These are phyloP conservation scores for Schoenoplectus triqueter DNA, from an alignment of 202 grass and related monocot genomes.

Conservation along the genomic window DNA sequence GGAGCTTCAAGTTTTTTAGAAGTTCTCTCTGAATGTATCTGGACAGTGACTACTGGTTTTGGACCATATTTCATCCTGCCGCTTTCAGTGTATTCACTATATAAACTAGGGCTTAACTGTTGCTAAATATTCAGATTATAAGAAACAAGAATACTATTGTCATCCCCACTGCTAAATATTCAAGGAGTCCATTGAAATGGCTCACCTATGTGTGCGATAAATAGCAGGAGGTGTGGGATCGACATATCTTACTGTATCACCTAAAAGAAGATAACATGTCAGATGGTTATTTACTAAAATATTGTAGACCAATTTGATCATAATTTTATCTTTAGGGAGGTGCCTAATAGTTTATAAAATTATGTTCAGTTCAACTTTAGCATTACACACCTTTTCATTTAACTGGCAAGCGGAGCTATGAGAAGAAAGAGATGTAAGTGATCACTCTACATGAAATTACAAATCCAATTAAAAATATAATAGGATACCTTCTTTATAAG, in stretches of 20 bases:
- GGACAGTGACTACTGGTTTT: not conserved
- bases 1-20: not conserved
- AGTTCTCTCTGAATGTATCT: slow-evolving; percentile 2
- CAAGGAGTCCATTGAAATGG: slow-evolving; percentile 3
- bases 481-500: slow-evolving; percentile 66
- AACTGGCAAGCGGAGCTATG: not conserved
- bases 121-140: not conserved
- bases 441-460: slow-evolving; percentile 25
- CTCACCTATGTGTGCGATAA: slow-evolving; percentile 41
- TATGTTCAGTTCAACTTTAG: not conserved
- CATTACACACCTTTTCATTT: slow-evolving; percentile 4
- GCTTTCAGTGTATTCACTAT: not conserved
- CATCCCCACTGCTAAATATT: not conserved
- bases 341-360: slow-evolving; percentile 1
- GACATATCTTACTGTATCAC: slow-evolving; percentile 92
- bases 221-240: slow-evolving; percentile 40
- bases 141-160: not conserved
- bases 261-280: slow-evolving; percentile 55
- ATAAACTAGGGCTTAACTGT: slow-evolving; percentile 1
- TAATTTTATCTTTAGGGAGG: slow-evolving; percentile 25
- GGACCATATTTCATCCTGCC: slow-evolving; percentile 18
- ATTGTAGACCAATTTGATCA: slow-evolving; percentile 32
- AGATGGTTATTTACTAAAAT: slow-evolving; percentile 39
- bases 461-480: slow-evolving; percentile 15
- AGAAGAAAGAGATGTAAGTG: not conserved